Evolutionary conservation across 805 yeast species (phyloP), one percentile per base, ranked within the genome.

Genomic region (Metschnikowia cubensis): DNA sequence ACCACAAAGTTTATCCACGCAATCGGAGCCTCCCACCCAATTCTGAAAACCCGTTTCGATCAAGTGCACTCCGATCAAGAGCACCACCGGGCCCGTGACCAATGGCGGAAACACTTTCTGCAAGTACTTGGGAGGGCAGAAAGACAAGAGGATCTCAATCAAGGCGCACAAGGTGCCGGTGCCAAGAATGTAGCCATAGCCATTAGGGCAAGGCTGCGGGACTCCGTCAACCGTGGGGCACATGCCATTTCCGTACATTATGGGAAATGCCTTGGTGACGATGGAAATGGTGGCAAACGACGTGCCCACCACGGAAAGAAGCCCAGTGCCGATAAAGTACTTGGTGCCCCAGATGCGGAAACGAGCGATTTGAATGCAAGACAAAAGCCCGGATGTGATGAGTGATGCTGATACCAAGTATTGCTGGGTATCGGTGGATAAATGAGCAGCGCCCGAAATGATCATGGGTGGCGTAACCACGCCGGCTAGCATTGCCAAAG

Each of bases 401-500:
- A 51, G 52, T 21, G 52, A 48, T 6, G 52, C 52, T 14, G 51
- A 48, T n/a, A 51, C 54, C 50, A 51, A 45, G 39, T 51, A 51
- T 47, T 48, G 46, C 25, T 40, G 47, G 7, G 42, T 32, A 10
- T 31, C 38, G 14, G 45, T 35, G 41, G 31, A 8, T 40, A 51
- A 25, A 39, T 51, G 45, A 7, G 47, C 54, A 7, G 47, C 42
- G 45, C 38, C 39, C 11, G 52, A 25, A 31, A 51, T 51, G 45
- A 51, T 51, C 49, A 51, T 36, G 7, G 54, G 54, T 2, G 54
- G 54, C 6, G 54, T 48, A 17, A 51, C 45, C 36, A 51, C 54
- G 39, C 54, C 54, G n/a, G 54, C 54, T 45, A 51, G 42, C 54
- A 51, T 51, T 39, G 54, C 52, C 52, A 51, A 51, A 4, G 54